Evolutionary conservation across 441 rosid species (phyloP).

Genomic region (Omphalea diandra): DNA sequence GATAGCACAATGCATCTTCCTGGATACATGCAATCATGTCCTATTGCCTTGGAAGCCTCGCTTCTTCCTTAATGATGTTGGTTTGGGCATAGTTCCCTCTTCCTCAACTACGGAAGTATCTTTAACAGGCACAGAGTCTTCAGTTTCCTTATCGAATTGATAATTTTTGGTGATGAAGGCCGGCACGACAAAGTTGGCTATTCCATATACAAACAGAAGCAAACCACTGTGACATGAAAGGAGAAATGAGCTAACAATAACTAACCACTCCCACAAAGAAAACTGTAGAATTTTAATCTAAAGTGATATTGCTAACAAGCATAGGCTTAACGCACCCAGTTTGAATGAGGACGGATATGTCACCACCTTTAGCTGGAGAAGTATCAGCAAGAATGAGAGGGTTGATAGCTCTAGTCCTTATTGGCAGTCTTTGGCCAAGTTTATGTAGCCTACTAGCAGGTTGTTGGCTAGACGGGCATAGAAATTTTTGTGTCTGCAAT

Average conservation of each 20-base stretch:
- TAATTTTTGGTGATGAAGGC: conserved; percentile 40
- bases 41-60: background rate
- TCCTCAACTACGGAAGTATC: conserved; percentile 6
- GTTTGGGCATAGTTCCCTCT: background rate
- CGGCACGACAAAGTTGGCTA: conserved; percentile 56
- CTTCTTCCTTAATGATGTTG: background rate
- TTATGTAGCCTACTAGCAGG: too few relatives aligned
- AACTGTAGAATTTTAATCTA: too few relatives aligned
- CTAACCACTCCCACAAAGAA: background rate
- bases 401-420: conserved; percentile 22
- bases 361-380: conserved; percentile 31
- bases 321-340: conserved; percentile 37
- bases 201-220: conserved; percentile 43
- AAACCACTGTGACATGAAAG: conserved; percentile 38
- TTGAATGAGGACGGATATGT: conserved; percentile 34
- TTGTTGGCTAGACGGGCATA: background rate
- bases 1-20: background rate
- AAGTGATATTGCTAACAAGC: background rate
- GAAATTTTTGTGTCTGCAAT: background rate
- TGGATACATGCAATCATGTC: background rate
- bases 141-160: conserved; percentile 29
- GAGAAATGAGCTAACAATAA: background rate
- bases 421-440: background rate
- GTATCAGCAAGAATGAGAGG: conserved; percentile 27
- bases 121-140: conserved; percentile 26